A percentile compares a stretch with the other conserved stretches of the same genome.
Evolutionary conservation across 345 rosid genomes (phyloP).

Genomic region (Excoecaria cochinchinensis): DNA sequence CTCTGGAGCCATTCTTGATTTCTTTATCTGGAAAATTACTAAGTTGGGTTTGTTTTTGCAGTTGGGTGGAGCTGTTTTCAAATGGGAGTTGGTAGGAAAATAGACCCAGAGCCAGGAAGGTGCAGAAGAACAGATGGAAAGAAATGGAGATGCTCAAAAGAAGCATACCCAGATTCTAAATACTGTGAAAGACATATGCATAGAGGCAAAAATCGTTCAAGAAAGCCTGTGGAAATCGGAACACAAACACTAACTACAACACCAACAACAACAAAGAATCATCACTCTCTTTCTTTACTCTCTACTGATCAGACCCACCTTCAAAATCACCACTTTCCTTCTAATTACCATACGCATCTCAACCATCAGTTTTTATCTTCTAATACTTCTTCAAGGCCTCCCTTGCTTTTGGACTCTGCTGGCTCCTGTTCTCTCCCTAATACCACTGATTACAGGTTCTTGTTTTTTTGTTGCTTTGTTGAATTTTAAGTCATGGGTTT

Average conservation of each 20-base stretch:
- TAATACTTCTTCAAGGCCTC: constrained; percentile 27
- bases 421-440: constrained; percentile 32
- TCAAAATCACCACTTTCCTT: constrained; percentile 29
- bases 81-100: constrained; percentile 70
- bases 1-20: background rate
- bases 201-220: constrained; percentile 95
- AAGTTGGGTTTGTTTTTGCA: constrained; percentile 20
- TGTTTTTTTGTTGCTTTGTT: background rate
- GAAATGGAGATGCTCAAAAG: constrained; percentile 94
- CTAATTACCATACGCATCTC: constrained; percentile 24
- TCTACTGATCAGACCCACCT: constrained; percentile 32
- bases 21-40: too few species aligned
- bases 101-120: constrained; percentile 91
- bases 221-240: constrained; percentile 81
- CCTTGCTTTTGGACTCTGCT: constrained; percentile 46
- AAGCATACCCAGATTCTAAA: constrained; percentile 86
- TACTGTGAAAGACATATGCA: constrained; percentile 97
- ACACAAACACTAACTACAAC: constrained; percentile 24
- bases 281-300: constrained; percentile 37
- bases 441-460: constrained; percentile 58
- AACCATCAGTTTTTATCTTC: constrained; percentile 34
- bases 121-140: constrained; percentile 96
- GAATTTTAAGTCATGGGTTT: background rate
- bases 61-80: constrained; percentile 83
- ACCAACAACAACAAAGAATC: constrained; percentile 30